Evolutionary conservation across 1,284 basidiomycete genomes (phyloP).

Genomic region (Ustilago esculenta): DNA sequence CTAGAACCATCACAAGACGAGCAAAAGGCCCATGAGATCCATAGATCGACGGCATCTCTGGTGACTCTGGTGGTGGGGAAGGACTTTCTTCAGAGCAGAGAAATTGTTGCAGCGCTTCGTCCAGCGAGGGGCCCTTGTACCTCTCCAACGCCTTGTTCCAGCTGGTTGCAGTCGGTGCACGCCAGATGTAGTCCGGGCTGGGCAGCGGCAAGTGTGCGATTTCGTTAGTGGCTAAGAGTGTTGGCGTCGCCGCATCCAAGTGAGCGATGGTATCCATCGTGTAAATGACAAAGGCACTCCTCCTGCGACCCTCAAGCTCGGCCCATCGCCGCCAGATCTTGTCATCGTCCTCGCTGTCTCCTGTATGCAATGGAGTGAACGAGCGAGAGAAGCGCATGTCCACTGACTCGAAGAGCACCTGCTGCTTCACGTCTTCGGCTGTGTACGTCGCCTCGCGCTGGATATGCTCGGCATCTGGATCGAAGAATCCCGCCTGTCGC

Average conservation of each 20-base stretch:
- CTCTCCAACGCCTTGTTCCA: constrained; percentile 36
- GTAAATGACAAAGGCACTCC: constrained; percentile 52
- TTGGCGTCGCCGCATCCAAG: constrained; percentile 50
- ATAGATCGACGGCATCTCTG: constrained; percentile 27
- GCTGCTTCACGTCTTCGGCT: constrained; percentile 36
- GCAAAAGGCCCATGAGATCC: constrained; percentile 58
- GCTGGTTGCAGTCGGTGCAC: constrained; percentile 38
- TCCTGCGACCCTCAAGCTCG: constrained; percentile 54
- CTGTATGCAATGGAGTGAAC: constrained; percentile 38
- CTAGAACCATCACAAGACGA: constrained; percentile 50
- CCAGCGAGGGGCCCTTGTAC: constrained; percentile 47
- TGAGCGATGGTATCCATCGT: constrained; percentile 55
- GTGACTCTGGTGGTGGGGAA: constrained; percentile 5
- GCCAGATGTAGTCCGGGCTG: constrained; percentile 52
- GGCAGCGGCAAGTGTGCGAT: constrained; percentile 56
- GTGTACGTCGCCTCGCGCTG: constrained; percentile 23
- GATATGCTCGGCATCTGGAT: constrained; percentile 41
- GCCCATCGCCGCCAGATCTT: constrained; percentile 58
- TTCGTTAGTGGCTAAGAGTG: constrained; percentile 45
- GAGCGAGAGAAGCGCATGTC: constrained; percentile 47
- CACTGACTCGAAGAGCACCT: constrained; percentile 34
- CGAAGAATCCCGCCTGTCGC: constrained; percentile 57
- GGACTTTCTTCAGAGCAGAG: constrained; percentile 21
- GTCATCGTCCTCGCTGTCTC: constrained; percentile 39
- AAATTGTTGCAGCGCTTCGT: constrained; percentile 49